Evolutionary conservation across 2,329 filamentous ascomycete genomes (phyloP), one percentile per base, ranked within the genome.

Genomic region (Phialophora expanda): DNA sequence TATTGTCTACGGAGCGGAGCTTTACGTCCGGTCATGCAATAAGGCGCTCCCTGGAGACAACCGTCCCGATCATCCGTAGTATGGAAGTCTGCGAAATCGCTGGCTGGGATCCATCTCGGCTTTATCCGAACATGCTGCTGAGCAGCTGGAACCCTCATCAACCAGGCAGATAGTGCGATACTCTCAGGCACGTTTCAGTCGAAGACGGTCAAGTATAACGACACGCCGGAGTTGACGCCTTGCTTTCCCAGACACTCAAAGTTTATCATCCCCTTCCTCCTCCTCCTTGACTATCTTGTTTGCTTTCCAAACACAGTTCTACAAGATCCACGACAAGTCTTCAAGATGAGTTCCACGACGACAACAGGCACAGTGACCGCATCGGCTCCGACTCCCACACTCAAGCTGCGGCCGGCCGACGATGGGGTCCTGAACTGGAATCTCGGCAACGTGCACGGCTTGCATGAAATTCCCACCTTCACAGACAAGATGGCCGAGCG

Each of bases 401-500:
- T 61, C 41, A 30, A 53, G 46, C 58, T 61, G 11, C 5, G 58
- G 20, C 53, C 58, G 11, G 58, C 58, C 5, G 58, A 61, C 24
- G 58, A 61, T 51, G 58, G 58, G 12, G 58, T 61, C 9, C 20
- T 61, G 26, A 61, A 51, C 46, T 61, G 58, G 58, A 61, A 61
- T 50, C 26, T 61, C 26, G 1, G 44, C 28, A 51, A 61, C 20
- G 22, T 24, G 12, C 20, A 53, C 26, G 48, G 48, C 11, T 44
- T 62, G 28, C 28, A 38, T 14, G 12, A 11, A n/a, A 65, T 65
- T 28, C 79, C 78, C 0, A 75, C 73, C 2, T 81, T 81, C 61
- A 73, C 75, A 4, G 74, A 81, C 69, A 80, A 79, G 55, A 65
- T 76, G n/a, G 72, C 82, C 34, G 80, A 85, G 67, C 79, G 84